Percentiles rank a stretch among this genome's conserved stretches.
These are phyloP conservation scores for Rhynchospora tenuis DNA, from an alignment of 176 grass and related monocot genomes.

Conservation along the genomic window DNA sequence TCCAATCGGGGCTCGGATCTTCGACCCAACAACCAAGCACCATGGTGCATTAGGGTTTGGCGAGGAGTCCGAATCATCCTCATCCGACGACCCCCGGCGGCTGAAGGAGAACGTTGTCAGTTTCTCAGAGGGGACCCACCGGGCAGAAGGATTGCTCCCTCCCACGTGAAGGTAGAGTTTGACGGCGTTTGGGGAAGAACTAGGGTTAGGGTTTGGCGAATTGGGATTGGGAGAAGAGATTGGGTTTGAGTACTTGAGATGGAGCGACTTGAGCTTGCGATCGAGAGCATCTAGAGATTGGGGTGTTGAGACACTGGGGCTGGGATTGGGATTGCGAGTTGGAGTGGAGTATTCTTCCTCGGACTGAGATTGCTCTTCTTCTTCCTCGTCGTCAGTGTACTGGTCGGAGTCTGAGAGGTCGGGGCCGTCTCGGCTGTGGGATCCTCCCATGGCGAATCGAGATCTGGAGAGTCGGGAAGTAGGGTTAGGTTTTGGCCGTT, in stretches of 20 bases:
- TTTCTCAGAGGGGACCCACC: constrained; percentile 71
- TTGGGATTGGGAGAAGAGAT: constrained; percentile 36
- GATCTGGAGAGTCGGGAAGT: neutral
- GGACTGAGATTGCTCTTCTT: constrained; percentile 11
- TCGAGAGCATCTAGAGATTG: constrained; percentile 64
- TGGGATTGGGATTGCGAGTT: neutral
- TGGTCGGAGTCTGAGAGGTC: constrained; percentile 65
- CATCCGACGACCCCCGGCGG: constrained; percentile 31
- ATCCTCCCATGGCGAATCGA: constrained; percentile 56
- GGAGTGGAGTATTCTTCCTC: constrained; percentile 7
- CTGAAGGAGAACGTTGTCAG: constrained; percentile 46
- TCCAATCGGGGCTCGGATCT: constrained; percentile 55
- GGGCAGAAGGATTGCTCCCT: constrained; percentile 52
- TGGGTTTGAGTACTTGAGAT: constrained; percentile 64
- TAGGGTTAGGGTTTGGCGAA: constrained; percentile 44
- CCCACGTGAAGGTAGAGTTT: constrained; percentile 94
- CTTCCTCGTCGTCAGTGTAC: constrained; percentile 19
- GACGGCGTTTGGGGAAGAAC: constrained; percentile 30
- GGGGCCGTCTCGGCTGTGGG: constrained; percentile 76
- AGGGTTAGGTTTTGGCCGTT: constrained; percentile 39
- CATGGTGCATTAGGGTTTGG: constrained; percentile 40
- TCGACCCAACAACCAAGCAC: constrained; percentile 63
- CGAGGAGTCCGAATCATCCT: constrained; percentile 31
- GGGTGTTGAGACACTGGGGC: constrained; percentile 27
- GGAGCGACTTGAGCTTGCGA: constrained; percentile 60